Base-by-base conservation (phyloP, 257 asterid genomes). In the Nicotiana benthamiana region DNA sequence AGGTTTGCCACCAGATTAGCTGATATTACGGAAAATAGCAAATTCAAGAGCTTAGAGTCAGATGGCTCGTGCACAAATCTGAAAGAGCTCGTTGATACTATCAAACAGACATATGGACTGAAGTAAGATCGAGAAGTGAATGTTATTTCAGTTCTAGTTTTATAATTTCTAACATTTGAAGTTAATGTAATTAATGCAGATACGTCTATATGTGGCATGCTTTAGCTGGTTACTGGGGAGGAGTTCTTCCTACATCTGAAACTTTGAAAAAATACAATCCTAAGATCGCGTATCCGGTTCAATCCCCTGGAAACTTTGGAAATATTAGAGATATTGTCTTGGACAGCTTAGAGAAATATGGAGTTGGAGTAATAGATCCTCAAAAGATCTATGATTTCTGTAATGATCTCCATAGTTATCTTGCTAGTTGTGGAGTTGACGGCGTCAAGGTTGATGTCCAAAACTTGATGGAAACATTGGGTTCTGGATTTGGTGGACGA, bases 371-470 rank as follows among this genome's bases (percentile, higher is more conserved):
- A 8, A 81, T 93, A 1, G 90, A 91, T 77, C 92, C 93, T 2
- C 28, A 79, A 36, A 92, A 83, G 52, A 78, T 85, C 5, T 75
- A 61, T 40, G 88, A 90, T 48, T 93, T 92, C 72, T 93, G 89
- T 88, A 87, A 91, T 32, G 96, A 93, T 40, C 87, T 92, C 82
- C 97, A 93, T 36, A 79, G 90, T 80, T 93, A 92, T 83, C 90
- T 93, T 2, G 89, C 92, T 2, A 67, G 81, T 15, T 62, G 89
- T 40, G 97, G 97, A 1, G 90, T 87, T 2, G 97, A 93, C 48
- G 98, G 97, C 3, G 96, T 92, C 4, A 93, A 93, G 77, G 97
- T 93, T 28, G 98, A 93, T 51, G 96, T 90, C 40, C 98, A 93
- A 57, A 89, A 88, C 77, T 75, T 92, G 76, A 9, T 93, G 1